Percentiles rank a stretch among this genome's conserved stretches.
phyloP scores from a whole-genome alignment of 2,329 filamentous ascomycete genomes.

The Penicillium sp. region DNA sequence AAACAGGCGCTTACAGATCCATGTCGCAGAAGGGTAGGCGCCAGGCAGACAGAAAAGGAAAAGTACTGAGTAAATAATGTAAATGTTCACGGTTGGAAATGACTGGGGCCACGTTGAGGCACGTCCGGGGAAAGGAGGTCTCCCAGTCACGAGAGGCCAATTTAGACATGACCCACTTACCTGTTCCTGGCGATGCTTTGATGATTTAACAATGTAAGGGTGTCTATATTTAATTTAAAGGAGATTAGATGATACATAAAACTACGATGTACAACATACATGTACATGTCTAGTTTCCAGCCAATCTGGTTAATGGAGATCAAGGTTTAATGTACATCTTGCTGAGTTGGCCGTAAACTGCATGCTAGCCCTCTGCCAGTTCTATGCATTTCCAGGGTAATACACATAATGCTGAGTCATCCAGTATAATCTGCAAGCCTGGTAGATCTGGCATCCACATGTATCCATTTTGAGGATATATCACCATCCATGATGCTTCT shows the following conservation, averaged over 20 bases:
- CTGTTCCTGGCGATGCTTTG: conserved; percentile 8
- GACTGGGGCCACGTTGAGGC: conserved; percentile 22
- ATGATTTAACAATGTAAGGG: conserved; percentile 4
- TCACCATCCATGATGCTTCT: not conserved
- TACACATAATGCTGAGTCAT: not conserved
- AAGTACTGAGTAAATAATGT: not conserved
- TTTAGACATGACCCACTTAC: conserved; percentile 25
- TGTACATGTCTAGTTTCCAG: not conserved
- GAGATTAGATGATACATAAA: not conserved
- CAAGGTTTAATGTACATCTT: not conserved
- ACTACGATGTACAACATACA: not conserved
- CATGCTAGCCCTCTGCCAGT: not conserved
- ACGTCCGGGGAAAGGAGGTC: conserved; percentile 29
- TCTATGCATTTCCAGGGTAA: not conserved
- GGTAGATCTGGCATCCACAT: not conserved
- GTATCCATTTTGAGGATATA: not conserved
- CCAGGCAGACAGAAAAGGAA: not conserved
- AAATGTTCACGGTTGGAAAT: conserved; percentile 5
- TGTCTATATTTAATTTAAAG: not conserved
- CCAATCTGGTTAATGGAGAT: not conserved
- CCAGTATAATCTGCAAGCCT: not conserved
- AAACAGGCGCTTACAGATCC: conserved; percentile 63
- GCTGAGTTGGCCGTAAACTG: not conserved
- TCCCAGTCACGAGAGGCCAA: conserved; percentile 27
- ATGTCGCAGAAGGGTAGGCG: conserved; percentile 16